A percentile compares a stretch with the other conserved stretches of the same genome.
Evolutionary conservation across 257 asterid genomes (phyloP).

Genomic region (Solanum bulbocastanum): DNA sequence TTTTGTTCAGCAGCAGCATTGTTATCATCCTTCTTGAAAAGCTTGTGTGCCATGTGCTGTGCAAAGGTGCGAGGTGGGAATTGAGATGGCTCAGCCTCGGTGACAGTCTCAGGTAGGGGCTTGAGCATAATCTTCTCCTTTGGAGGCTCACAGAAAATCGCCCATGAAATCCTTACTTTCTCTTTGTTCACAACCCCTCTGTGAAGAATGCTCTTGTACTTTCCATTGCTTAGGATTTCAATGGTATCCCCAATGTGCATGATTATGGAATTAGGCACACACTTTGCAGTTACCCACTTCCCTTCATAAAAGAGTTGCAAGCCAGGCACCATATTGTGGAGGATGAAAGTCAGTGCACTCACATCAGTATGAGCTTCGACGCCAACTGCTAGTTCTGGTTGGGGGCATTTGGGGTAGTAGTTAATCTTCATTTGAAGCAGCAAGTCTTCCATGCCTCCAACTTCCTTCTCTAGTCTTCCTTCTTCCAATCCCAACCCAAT

Average conservation of each 20-base stretch:
- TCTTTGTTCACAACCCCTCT: constrained; percentile 78
- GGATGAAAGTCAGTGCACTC: constrained; percentile 81
- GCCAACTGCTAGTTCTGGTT: constrained; percentile 90
- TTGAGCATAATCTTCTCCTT: constrained; percentile 58
- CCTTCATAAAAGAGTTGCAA: constrained; percentile 64
- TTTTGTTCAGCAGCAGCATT: constrained; percentile 29
- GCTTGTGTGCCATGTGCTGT: constrained; percentile 61
- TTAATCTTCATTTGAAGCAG: constrained; percentile 76
- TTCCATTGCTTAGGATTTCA: constrained; percentile 83
- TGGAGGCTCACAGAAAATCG: constrained; percentile 79
- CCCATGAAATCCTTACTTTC: constrained; percentile 83
- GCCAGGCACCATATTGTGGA: constrained; percentile 97
- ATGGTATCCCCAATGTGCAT: constrained; percentile 83
- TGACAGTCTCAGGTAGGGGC: constrained; percentile 66
- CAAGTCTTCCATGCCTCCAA: constrained; percentile 69
- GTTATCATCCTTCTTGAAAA: constrained; percentile 37
- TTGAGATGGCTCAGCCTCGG: constrained; percentile 47
- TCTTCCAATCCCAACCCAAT: constrained; percentile 54
- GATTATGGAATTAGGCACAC: constrained; percentile 79
- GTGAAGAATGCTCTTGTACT: constrained; percentile 74
- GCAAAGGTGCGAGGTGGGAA: constrained; percentile 69
- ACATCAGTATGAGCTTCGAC: constrained; percentile 92
- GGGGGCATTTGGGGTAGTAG: constrained; percentile 90
- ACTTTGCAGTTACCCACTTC: constrained; percentile 80
- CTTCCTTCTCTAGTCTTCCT: constrained; percentile 62